Evolutionary conservation across 768 basidiomycete genomes (phyloP).

Genomic region (Russula sp.): DNA sequence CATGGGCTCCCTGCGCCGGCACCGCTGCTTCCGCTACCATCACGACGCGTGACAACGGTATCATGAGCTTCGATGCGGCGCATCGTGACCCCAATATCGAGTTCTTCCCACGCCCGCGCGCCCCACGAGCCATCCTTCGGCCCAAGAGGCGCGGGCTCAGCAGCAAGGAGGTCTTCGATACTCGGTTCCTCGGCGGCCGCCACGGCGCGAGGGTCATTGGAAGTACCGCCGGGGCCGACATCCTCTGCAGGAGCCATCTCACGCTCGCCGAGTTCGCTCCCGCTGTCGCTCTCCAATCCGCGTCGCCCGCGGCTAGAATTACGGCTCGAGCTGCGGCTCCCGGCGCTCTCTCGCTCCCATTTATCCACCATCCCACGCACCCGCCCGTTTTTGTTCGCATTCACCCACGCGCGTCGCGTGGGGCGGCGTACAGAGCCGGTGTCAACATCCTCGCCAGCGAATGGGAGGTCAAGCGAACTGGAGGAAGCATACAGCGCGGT

Average conservation of each 20-base stretch:
- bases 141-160: slow-evolving; percentile 4
- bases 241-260: background rate
- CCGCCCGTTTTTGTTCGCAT: slow-evolving; percentile 3
- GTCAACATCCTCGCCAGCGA: background rate
- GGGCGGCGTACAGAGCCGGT: background rate
- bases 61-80: slow-evolving; percentile 28
- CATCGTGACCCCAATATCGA: slow-evolving; percentile 32
- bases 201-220: too few species aligned
- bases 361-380: slow-evolving; percentile 24
- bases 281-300: slow-evolving; percentile 10
- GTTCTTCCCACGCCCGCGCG: slow-evolving; percentile 36
- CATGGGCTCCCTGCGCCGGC: background rate
- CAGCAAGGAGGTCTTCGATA: slow-evolving; percentile 31
- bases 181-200: slow-evolving; percentile 26
- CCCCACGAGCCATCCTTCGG: slow-evolving; percentile 29
- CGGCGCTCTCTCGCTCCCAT: slow-evolving; percentile 22
- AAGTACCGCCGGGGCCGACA: slow-evolving; percentile 14
- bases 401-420: background rate
- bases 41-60: slow-evolving; percentile 5
- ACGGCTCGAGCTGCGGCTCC: slow-evolving; percentile 6
- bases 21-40: slow-evolving; percentile 23
- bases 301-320: background rate
- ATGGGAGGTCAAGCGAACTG: slow-evolving; percentile 34
- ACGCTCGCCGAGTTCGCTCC: slow-evolving; percentile 5
- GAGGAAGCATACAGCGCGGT: slow-evolving; percentile 31